phyloP scores from a whole-genome alignment of 2,329 filamentous ascomycete genomes.

The Penicillium sclerotigenum region DNA sequence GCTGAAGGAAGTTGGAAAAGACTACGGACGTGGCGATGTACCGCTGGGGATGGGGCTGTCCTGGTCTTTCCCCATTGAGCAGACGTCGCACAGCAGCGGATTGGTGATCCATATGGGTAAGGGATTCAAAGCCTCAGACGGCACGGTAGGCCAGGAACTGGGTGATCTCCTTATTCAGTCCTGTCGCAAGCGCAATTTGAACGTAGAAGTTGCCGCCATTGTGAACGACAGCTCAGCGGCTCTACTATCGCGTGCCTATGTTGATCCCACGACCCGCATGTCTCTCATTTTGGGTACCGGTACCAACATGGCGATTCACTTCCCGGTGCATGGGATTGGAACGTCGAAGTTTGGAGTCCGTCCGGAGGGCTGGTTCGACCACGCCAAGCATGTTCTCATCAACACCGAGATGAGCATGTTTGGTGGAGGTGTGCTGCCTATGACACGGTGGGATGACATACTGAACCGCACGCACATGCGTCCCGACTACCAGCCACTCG shows the following conservation, averaged over 20 bases:
- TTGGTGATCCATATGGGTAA: slow-evolving; percentile 63
- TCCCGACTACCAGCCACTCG: slow-evolving; percentile 63
- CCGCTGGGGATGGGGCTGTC: slow-evolving; percentile 59
- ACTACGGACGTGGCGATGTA: slow-evolving; percentile 37
- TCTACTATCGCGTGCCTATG: slow-evolving; percentile 60
- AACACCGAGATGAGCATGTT: slow-evolving; percentile 68
- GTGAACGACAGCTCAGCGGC: slow-evolving; percentile 63
- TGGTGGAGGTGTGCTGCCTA: slow-evolving; percentile 54
- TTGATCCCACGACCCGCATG: slow-evolving; percentile 59
- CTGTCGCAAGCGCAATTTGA: slow-evolving; percentile 53
- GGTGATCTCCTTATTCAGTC: slow-evolving; percentile 58
- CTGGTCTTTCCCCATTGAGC: slow-evolving; percentile 66
- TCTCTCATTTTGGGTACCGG: slow-evolving; percentile 64
- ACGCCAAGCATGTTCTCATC: slow-evolving; percentile 60
- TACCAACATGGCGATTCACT: slow-evolving; percentile 62
- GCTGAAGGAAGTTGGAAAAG: slow-evolving; percentile 44
- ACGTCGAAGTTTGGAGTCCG: slow-evolving; percentile 55
- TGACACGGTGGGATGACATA: slow-evolving; percentile 60
- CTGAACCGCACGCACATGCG: slow-evolving; percentile 56
- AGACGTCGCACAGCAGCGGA: slow-evolving; percentile 59
- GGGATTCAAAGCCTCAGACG: slow-evolving; percentile 60
- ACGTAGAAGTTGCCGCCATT: slow-evolving; percentile 60
- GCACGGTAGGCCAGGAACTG: slow-evolving; percentile 58
- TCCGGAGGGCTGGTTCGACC: slow-evolving; percentile 53
- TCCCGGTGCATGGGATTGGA: slow-evolving; percentile 55